A percentile compares a stretch with the other conserved stretches of the same genome.
phyloP scores from a whole-genome alignment of 2,329 filamentous ascomycete species.

The Lasiodiplodia sp. region DNA sequence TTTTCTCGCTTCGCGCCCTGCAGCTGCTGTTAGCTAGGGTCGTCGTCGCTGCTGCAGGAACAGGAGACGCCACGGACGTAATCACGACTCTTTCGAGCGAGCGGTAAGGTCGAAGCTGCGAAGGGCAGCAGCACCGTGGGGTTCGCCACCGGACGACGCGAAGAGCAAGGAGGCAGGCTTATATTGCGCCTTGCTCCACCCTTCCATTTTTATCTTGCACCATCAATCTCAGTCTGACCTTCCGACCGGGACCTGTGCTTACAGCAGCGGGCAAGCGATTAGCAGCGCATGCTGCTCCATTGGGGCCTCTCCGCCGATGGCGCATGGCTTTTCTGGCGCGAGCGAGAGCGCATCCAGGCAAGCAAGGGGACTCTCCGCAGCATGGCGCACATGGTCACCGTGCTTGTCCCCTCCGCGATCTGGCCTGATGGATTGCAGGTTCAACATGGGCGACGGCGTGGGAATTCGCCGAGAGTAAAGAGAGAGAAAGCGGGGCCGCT shows the following conservation, averaged over 20 bases:
- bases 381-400: not conserved
- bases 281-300: not conserved
- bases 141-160: not conserved
- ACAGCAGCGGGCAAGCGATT: not conserved
- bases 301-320: slow-evolving; percentile 2
- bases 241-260: not conserved
- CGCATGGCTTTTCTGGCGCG: slow-evolving; percentile 6
- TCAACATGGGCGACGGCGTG: not conserved
- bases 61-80: slow-evolving; percentile 20
- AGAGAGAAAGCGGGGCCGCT: not conserved
- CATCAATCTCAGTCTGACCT: not conserved
- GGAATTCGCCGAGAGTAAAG: not conserved
- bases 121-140: slow-evolving; percentile 3
- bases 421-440: not conserved
- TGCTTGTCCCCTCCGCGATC: not conserved
- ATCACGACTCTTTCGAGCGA: not conserved
- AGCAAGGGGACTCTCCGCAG: not conserved
- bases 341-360: not conserved
- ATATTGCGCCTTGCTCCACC: slow-evolving; percentile 18
- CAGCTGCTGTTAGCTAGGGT: not conserved
- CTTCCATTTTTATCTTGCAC: slow-evolving; percentile 4
- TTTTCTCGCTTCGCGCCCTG: not conserved
- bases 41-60: not conserved
- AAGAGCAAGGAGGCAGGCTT: not conserved
- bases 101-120: not conserved